Percentiles rank a stretch among this genome's conserved stretches.
Evolutionary conservation across 2,329 filamentous ascomycete genomes (phyloP).

Genomic region (Curvularia sp.): DNA sequence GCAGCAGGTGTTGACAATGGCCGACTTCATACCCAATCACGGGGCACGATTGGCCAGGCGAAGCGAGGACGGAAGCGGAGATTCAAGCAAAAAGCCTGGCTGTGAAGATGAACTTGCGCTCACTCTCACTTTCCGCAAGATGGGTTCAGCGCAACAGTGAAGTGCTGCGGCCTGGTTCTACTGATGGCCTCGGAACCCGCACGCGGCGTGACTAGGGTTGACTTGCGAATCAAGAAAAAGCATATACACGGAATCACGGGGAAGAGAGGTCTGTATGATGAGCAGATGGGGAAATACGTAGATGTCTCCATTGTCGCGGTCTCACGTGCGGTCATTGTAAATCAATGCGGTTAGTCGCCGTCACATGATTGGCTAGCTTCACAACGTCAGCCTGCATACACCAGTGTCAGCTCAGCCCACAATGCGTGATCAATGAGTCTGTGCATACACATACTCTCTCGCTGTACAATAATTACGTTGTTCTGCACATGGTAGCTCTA

Average conservation of each 20-base stretch:
- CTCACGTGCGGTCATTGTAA: slow-evolving; percentile 13
- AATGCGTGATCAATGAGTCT: background rate
- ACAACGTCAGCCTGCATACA: no score
- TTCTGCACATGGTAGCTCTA: background rate
- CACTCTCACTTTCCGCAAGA: slow-evolving; percentile 1
- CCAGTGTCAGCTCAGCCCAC: background rate
- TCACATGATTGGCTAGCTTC: slow-evolving; percentile 5
- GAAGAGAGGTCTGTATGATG: slow-evolving; percentile 2
- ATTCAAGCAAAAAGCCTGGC: background rate
- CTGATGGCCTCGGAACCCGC: background rate
- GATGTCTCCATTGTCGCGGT: slow-evolving; percentile 17
- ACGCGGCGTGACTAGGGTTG: slow-evolving; percentile 3
- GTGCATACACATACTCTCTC: background rate
- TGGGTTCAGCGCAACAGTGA: background rate
- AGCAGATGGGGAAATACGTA: slow-evolving; percentile 4
- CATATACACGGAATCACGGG: slow-evolving; percentile 2
- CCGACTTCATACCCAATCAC: background rate
- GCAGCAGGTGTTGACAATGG: slow-evolving; percentile 15
- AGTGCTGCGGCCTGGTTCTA: slow-evolving; percentile 9
- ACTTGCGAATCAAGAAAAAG: slow-evolving; percentile 2
- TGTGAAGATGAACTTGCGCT: slow-evolving; percentile 3
- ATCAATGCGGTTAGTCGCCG: slow-evolving; percentile 8
- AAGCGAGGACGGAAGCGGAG: background rate
- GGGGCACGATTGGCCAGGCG: background rate
- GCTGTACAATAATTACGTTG: background rate